A percentile compares a stretch with the other conserved stretches of the same genome.
phyloP scores from a whole-genome alignment of 805 yeast genomes.

The Metschnikowia reukaufii region DNA sequence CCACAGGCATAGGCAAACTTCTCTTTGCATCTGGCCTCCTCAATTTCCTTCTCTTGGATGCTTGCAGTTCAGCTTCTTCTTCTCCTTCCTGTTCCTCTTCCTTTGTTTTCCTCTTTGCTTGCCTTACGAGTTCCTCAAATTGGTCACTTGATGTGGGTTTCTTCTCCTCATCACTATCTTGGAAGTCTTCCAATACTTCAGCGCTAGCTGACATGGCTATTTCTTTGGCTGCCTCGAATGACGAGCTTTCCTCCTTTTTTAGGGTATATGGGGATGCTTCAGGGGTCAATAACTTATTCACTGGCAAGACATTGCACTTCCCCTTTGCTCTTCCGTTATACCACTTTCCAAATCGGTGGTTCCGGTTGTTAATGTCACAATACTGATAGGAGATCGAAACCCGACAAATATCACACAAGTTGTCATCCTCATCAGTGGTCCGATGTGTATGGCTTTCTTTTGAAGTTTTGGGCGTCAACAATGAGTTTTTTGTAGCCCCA shows the following conservation, averaged over 20 bases:
- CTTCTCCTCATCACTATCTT: conserved; percentile 5
- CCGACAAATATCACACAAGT: conserved; percentile 49
- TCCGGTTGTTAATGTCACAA: conserved; percentile 37
- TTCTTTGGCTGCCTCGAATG: conserved; percentile 1
- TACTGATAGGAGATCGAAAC: conserved; percentile 50
- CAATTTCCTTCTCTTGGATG: conserved; percentile 10
- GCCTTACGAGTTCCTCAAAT: conserved; percentile 15
- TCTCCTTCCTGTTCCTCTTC: conserved; percentile 8
- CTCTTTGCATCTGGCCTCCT: conserved; percentile 9
- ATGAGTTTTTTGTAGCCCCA: neutral
- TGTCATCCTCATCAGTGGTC: conserved; percentile 40
- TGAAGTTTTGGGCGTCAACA: conserved; percentile 5
- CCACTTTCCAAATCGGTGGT: conserved; percentile 23
- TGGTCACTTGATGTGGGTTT: conserved; percentile 13
- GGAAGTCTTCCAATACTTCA: conserved; percentile 9
- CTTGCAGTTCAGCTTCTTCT: neutral
- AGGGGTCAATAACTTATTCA: conserved; percentile 37
- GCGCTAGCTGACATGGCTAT: conserved; percentile 14
- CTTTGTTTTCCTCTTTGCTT: conserved; percentile 18
- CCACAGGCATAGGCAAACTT: conserved; percentile 1
- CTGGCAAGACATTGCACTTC: conserved; percentile 5
- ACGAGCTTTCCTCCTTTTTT: neutral
- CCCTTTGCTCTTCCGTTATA: conserved; percentile 16
- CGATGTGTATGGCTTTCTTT: neutral
- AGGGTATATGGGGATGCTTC: conserved; percentile 33